Percentiles rank a stretch among this genome's conserved stretches.
phyloP scores from a whole-genome alignment of 2,329 filamentous ascomycete species.

The Alternaria infectoria region DNA sequence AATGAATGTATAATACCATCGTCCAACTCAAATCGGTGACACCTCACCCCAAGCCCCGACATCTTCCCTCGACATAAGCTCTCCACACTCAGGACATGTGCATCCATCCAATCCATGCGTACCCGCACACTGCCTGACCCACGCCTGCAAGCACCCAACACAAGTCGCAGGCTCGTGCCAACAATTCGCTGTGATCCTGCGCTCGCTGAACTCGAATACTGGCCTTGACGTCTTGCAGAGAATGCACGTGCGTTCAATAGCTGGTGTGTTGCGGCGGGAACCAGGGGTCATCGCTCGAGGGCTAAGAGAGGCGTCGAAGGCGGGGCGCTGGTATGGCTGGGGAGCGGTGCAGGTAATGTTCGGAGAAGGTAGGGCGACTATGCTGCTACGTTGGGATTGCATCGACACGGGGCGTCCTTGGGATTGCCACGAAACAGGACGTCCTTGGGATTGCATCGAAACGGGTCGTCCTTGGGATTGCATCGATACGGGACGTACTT shows the following conservation, averaged over 20 bases:
- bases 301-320: neutral
- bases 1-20: neutral
- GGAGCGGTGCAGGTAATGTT: constrained; percentile 13
- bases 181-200: constrained; percentile 32
- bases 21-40: neutral
- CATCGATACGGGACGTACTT: constrained; percentile 24
- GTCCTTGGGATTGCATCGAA: constrained; percentile 18
- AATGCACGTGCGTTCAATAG: constrained; percentile 30
- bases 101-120: constrained; percentile 24
- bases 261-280: constrained; percentile 25
- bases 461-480: constrained; percentile 13
- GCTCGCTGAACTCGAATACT: constrained; percentile 26
- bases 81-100: constrained; percentile 40
- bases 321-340: constrained; percentile 2
- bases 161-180: constrained; percentile 40
- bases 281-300: constrained; percentile 9
- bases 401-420: constrained; percentile 16
- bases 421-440: constrained; percentile 18
- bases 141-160: constrained; percentile 30
- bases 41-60: constrained; percentile 30
- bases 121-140: constrained; percentile 31
- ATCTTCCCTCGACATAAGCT: constrained; percentile 33
- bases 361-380: neutral
- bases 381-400: constrained; percentile 15
- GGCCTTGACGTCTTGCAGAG: constrained; percentile 34